Base-by-base conservation (phyloP, 345 rosid genomes). In the Citrus trifoliata region DNA sequence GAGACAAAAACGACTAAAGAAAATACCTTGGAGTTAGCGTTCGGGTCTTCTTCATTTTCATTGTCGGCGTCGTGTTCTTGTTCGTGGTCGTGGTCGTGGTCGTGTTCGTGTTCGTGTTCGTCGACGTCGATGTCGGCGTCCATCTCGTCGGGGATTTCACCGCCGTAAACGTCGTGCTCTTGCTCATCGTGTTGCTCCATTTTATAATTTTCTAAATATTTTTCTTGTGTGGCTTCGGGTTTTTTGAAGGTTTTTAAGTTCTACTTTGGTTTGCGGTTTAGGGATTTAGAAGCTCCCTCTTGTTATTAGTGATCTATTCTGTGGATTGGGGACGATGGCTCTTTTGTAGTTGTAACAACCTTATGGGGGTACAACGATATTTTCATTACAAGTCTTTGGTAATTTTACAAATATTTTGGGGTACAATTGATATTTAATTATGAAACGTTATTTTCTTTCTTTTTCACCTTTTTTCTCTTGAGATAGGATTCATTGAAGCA, bases 111-210 rank as follows among this genome's bases (percentile, higher is more conserved):
- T 6, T 56, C 61, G 60, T 56, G 86, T 14, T 88, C 91, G 7
- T 88, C 97, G 74, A 87, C 91, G 64, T 87, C 89, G 58, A 83
- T 75, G 61, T 93, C 92, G 77, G 88, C 92, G 70, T 91, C 96
- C 90, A 93, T 93, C 82, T 90, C 98, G 58, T 91, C 93, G 2
- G 97, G 92, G 80, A 93, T 91, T 71, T 93, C 97, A 35, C 92
- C 95, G 28, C 97, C 97, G 82, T 93, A 93, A 14, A 91, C 97
- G 82, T 91, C 97, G 70, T 93, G 95, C 82, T 93, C 93, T 75
- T 91, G 95, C 71, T 93, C 93, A 42, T 89, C 93, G 83, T 83
- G 90, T 13, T 83, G 83, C 70, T 91, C 90, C 91, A 88, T 88
- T 58, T 12, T 58, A 35, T 30, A 9, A 18, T 7, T 27, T 35